phyloP scores from a whole-genome alignment of 345 rosid genomes.

The Gossypium rotundifolium region DNA sequence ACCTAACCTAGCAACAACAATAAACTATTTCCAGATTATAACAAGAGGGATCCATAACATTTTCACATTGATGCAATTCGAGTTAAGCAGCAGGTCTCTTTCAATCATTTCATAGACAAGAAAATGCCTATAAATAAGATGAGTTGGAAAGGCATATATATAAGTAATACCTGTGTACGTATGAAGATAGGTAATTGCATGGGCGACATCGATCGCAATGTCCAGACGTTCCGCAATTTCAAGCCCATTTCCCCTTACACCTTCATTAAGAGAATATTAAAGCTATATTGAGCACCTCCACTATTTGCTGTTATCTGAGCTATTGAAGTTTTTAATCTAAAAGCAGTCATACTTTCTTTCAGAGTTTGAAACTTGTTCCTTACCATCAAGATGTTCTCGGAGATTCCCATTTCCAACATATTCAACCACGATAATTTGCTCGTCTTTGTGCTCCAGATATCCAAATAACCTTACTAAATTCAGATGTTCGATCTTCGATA shows the following conservation, averaged over 20 bases:
- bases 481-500: constrained; percentile 88
- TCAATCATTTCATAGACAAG: background rate
- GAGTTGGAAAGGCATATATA: background rate
- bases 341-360: background rate
- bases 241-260: constrained; percentile 50
- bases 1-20: background rate
- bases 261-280: constrained; percentile 30
- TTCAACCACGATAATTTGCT: constrained; percentile 69
- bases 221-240: constrained; percentile 80
- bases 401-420: constrained; percentile 72
- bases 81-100: background rate
- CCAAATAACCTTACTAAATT: constrained; percentile 78
- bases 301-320: background rate
- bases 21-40: background rate
- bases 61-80: background rate
- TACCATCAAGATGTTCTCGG: constrained; percentile 86
- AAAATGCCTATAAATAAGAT: background rate
- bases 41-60: background rate
- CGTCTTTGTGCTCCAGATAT: constrained; percentile 62
- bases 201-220: constrained; percentile 90
- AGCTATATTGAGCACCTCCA: background rate
- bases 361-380: constrained; percentile 14
- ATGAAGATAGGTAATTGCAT: constrained; percentile 86
- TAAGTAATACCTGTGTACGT: constrained; percentile 56
- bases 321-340: background rate